phyloP scores from a whole-genome alignment of 2,329 filamentous ascomycete species.

The Cercospora nicotianae region DNA sequence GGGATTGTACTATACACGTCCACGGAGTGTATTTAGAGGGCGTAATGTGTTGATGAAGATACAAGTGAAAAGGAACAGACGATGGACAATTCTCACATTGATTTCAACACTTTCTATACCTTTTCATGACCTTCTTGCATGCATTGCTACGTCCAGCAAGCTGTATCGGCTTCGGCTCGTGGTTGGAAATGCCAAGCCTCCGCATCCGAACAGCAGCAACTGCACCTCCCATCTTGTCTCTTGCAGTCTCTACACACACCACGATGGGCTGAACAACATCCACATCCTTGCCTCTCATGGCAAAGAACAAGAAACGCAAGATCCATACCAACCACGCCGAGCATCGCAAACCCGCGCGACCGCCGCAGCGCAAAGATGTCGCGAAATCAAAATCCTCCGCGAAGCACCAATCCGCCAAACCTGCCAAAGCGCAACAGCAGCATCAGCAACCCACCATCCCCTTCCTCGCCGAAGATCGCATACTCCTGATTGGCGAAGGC shows the following conservation, averaged over 20 bases:
- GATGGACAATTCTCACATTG: not conserved
- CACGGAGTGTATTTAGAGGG: not conserved
- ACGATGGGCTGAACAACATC: not conserved
- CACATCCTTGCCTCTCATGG: constrained; percentile 22
- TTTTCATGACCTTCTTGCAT: not conserved
- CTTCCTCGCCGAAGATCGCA: constrained; percentile 63
- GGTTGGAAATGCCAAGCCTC: not conserved
- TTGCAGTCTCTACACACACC: not conserved
- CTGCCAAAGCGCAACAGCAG: constrained; percentile 5
- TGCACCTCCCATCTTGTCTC: not conserved
- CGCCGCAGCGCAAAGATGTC: constrained; percentile 2
- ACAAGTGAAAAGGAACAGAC: not conserved
- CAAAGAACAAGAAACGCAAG: constrained; percentile 36
- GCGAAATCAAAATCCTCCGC: constrained; percentile 5
- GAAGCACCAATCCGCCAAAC: constrained; percentile 6
- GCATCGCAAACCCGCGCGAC: constrained; percentile 4
- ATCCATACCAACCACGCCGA: constrained; percentile 19
- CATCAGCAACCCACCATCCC: constrained; percentile 59
- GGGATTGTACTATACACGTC: not conserved
- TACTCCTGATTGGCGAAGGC: constrained; percentile 75
- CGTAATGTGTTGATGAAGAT: not conserved
- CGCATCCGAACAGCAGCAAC: not conserved
- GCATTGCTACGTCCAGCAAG: not conserved
- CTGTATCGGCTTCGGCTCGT: not conserved
- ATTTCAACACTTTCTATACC: not conserved